A percentile compares a stretch with the other conserved stretches of the same genome.
Conservation (phyloP, 306 rosid species). For the Vigna hirtella region DNA sequence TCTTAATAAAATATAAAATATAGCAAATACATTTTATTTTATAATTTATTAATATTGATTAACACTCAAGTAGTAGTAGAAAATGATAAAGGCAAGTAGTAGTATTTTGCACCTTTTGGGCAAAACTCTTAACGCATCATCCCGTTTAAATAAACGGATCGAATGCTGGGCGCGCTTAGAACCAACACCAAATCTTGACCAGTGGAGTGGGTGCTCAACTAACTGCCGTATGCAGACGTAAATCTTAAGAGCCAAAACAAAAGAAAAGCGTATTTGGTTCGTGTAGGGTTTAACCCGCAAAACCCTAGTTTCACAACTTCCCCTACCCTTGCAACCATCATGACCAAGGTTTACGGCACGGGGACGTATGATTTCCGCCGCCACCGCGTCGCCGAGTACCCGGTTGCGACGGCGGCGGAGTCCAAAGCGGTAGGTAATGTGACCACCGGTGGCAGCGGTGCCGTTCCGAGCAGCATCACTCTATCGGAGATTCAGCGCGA, state of each 20-base stretch:
- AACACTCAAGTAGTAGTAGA: too few relatives aligned
- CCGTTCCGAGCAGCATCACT: slow-evolving; percentile 71
- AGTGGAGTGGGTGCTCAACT: not conserved
- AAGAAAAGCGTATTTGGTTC: not conserved
- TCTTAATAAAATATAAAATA: too few relatives aligned
- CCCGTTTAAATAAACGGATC: too few relatives aligned
- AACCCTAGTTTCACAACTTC: slow-evolving; percentile 18
- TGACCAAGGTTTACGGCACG: slow-evolving; percentile 92
- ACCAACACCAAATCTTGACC: not conserved
- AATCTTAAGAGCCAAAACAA: not conserved
- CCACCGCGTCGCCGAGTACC: slow-evolving; percentile 95
- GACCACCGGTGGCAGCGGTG: slow-evolving; percentile 50
- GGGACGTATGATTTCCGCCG: slow-evolving; percentile 89
- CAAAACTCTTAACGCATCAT: too few relatives aligned
- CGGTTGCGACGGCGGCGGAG: slow-evolving; percentile 54
- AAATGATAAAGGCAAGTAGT: too few relatives aligned
- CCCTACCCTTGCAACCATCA: slow-evolving; percentile 27
- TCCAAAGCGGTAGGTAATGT: slow-evolving; percentile 51
- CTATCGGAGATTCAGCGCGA: slow-evolving; percentile 90
- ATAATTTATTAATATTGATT: too few relatives aligned
- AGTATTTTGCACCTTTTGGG: too few relatives aligned
- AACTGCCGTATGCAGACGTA: not conserved
- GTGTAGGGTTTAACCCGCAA: not conserved
- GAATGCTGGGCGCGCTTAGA: not conserved
- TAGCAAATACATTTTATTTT: too few relatives aligned